phyloP scores from a whole-genome alignment of 2,329 filamentous ascomycete genomes.

The Ophiostoma fasciatum region DNA sequence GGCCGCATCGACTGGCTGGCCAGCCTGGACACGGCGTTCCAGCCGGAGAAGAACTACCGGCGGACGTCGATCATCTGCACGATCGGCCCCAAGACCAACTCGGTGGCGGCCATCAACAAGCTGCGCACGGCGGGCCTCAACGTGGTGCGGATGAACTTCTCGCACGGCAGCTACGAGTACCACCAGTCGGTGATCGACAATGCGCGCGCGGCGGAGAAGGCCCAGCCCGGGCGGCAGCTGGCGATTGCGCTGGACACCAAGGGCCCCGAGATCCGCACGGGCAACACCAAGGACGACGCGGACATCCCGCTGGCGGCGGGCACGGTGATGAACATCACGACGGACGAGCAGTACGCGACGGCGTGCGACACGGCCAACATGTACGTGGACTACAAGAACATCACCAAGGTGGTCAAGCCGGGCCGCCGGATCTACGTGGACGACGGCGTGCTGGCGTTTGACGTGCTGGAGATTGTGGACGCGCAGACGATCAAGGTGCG shows the following conservation, averaged over 20 bases:
- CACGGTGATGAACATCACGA: conserved; percentile 86
- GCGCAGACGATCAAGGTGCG: conserved; percentile 76
- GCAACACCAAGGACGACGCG: conserved; percentile 58
- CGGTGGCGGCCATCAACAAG: conserved; percentile 88
- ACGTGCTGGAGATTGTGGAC: conserved; percentile 77
- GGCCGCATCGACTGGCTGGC: conserved; percentile 52
- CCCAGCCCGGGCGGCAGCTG: conserved; percentile 67
- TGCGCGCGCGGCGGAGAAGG: conserved; percentile 70
- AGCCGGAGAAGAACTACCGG: conserved; percentile 78
- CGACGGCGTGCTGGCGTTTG: conserved; percentile 92
- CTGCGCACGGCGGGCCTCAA: conserved; percentile 86
- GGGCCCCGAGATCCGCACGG: conserved; percentile 47
- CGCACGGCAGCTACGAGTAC: conserved; percentile 87
- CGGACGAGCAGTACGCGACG: conserved; percentile 81
- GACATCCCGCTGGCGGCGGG: conserved; percentile 75
- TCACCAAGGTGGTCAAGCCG: conserved; percentile 88
- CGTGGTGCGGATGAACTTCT: conserved; percentile 99
- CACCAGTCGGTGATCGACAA: conserved; percentile 91
- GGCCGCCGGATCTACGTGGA: conserved; percentile 96
- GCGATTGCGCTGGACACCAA: conserved; percentile 82
- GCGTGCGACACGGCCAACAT: conserved; percentile 83
- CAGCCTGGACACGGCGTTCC: conserved; percentile 74
- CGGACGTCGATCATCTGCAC: conserved; percentile 98
- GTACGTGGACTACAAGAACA: conserved; percentile 99
- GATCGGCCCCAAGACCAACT: conserved; percentile 98